Percentiles rank a stretch among this genome's conserved stretches.
phyloP scores from a whole-genome alignment of 1,284 basidiomycete genomes.

The Ustilago shanxiensis region DNA sequence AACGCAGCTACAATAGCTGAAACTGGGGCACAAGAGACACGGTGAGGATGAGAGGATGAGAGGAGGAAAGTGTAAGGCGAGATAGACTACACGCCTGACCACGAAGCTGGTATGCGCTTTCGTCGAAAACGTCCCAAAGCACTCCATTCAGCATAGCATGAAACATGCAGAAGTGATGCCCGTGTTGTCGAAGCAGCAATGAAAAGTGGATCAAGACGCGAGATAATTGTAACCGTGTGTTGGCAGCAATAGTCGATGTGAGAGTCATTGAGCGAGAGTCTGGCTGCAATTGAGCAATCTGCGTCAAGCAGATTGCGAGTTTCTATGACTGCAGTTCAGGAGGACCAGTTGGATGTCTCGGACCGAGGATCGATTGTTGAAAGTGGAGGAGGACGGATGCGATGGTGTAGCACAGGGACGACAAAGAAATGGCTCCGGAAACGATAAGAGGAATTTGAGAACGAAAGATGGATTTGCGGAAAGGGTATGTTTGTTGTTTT shows the following conservation, averaged over 20 bases:
- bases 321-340: neutral
- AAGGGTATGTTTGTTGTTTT: conserved; percentile 73
- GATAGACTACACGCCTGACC: neutral
- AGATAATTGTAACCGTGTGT: neutral
- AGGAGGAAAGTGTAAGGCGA: neutral
- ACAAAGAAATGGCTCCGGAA: conserved; percentile 11
- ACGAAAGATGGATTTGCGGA: neutral
- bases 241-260: neutral
- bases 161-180: neutral
- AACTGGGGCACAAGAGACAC: conserved; percentile 8
- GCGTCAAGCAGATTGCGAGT: neutral
- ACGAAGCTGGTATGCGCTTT: neutral
- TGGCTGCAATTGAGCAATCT: neutral
- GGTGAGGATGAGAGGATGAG: conserved; percentile 7
- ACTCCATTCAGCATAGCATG: neutral
- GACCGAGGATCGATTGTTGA: neutral
- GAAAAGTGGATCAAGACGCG: neutral
- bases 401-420: neutral
- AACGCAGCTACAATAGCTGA: conserved; percentile 19
- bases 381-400: neutral
- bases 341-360: neutral
- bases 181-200: neutral
- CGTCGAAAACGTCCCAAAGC: neutral
- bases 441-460: neutral
- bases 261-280: neutral